Conservation (phyloP, 192 early-diverging fungal genomes). For the Coemansia biformis region DNA sequence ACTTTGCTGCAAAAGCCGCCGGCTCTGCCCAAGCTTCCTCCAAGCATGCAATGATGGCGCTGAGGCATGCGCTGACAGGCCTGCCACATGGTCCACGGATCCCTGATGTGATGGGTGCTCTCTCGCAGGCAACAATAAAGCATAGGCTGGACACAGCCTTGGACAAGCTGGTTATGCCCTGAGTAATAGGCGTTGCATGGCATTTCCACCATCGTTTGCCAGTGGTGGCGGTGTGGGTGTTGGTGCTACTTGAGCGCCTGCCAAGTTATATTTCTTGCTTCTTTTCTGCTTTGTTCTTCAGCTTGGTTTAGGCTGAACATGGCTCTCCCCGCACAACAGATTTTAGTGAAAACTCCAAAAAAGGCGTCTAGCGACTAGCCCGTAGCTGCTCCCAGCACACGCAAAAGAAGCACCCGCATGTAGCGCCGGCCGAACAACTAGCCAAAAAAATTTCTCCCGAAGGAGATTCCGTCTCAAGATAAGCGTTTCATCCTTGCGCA, state of each 20-base stretch:
- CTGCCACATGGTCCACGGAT: slow-evolving; percentile 31
- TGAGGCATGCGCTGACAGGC: slow-evolving; percentile 64
- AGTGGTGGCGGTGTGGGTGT: too few relatives aligned
- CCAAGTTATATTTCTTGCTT: too few relatives aligned
- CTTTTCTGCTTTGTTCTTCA: too few relatives aligned
- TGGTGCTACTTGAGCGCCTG: too few relatives aligned
- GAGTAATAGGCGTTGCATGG: too few relatives aligned
- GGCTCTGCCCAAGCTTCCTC: slow-evolving; percentile 25
- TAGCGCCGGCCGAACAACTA: background rate
- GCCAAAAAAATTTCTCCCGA: slow-evolving; percentile 5
- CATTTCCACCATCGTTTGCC: too few relatives aligned
- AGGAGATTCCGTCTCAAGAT: slow-evolving; percentile 33
- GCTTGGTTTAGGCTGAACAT: too few relatives aligned
- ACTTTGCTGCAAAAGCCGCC: slow-evolving; percentile 41
- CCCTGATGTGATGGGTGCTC: slow-evolving; percentile 24
- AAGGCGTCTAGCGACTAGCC: background rate
- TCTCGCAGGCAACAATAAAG: slow-evolving; percentile 8
- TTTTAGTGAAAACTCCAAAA: too few relatives aligned
- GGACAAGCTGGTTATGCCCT: too few relatives aligned
- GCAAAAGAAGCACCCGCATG: background rate
- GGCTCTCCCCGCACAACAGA: too few relatives aligned
- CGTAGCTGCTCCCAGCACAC: too few relatives aligned
- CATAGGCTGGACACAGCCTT: slow-evolving; percentile 3
- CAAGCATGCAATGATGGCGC: slow-evolving; percentile 58
- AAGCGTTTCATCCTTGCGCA: slow-evolving; percentile 2